A percentile compares a stretch with the other conserved stretches of the same genome.
Evolutionary conservation across 306 rosid genomes (phyloP).

Genomic region (Dryas alaskensis): DNA sequence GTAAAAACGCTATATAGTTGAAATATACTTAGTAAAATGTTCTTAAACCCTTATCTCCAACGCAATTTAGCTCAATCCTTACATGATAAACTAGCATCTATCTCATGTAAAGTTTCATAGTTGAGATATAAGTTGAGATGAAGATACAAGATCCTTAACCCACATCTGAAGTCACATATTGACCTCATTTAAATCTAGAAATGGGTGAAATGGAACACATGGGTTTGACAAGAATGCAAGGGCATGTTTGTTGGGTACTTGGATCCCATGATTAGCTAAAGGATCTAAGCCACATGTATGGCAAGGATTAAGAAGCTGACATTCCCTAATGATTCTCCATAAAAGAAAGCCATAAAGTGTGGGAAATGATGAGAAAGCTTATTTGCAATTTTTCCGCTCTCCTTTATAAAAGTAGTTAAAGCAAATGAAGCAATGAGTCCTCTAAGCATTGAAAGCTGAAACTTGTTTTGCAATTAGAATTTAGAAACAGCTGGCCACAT

Average conservation of each 20-base stretch:
- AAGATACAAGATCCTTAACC: no score
- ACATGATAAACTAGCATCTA: no score
- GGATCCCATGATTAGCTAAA: conserved; percentile 15
- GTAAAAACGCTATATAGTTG: no score
- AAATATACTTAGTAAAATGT: no score
- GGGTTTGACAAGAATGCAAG: neutral
- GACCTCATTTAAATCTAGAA: no score
- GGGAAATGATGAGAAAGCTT: conserved; percentile 38
- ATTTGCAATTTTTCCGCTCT: conserved; percentile 26
- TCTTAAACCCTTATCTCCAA: no score
- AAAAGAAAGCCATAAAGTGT: conserved; percentile 38
- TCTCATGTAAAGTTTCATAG: no score
- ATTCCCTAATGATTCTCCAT: conserved; percentile 25
- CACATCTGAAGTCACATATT: no score
- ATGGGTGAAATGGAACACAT: neutral
- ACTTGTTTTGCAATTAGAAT: conserved; percentile 25
- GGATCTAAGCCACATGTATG: conserved; percentile 32
- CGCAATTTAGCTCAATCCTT: no score
- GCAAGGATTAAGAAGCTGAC: conserved; percentile 38
- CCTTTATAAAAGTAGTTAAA: conserved; percentile 36
- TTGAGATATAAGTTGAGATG: no score
- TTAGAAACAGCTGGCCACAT: conserved; percentile 32
- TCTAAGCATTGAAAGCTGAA: conserved; percentile 32
- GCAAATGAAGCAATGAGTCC: conserved; percentile 23
- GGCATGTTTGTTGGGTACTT: conserved; percentile 1